Conservation (phyloP, 2,329 filamentous ascomycete genomes). For the Arthroderma sp. region DNA sequence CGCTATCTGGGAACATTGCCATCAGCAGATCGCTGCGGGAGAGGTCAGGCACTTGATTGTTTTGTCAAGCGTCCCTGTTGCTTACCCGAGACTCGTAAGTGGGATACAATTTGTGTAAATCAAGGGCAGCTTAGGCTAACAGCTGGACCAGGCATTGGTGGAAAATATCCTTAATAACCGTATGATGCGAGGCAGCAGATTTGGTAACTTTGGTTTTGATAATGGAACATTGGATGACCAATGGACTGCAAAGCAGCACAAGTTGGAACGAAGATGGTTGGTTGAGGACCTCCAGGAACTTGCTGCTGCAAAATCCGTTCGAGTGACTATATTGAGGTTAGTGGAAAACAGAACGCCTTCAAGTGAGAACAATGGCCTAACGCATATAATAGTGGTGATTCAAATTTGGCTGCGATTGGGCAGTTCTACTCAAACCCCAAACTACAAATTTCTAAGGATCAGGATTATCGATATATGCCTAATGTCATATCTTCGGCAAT, state of each 20-base stretch:
- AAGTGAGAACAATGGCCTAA: background rate
- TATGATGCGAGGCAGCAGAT: constrained; percentile 47
- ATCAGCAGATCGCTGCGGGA: constrained; percentile 67
- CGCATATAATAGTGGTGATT: constrained; percentile 55
- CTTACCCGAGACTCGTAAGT: constrained; percentile 63
- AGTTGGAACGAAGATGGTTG: constrained; percentile 72
- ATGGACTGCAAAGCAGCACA: constrained; percentile 94
- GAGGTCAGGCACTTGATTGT: constrained; percentile 84
- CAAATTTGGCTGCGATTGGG: constrained; percentile 81
- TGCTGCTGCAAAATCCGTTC: constrained; percentile 80
- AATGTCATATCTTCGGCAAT: constrained; percentile 92
- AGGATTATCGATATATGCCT: constrained; percentile 91
- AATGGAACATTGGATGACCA: constrained; percentile 82
- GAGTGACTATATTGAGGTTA: constrained; percentile 73
- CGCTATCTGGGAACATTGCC: constrained; percentile 71
- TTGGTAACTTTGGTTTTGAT: too few relatives aligned
- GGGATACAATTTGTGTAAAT: background rate
- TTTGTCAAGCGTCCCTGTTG: constrained; percentile 69
- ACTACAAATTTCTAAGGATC: constrained; percentile 68
- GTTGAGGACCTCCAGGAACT: constrained; percentile 87
- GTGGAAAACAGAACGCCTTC: constrained; percentile 5
- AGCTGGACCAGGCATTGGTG: constrained; percentile 45
- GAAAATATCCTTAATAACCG: constrained; percentile 65
- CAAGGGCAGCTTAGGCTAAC: constrained; percentile 28
- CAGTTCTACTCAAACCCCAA: constrained; percentile 92